phyloP scores from a whole-genome alignment of 768 basidiomycete species.

The Termitomyces sp. region DNA sequence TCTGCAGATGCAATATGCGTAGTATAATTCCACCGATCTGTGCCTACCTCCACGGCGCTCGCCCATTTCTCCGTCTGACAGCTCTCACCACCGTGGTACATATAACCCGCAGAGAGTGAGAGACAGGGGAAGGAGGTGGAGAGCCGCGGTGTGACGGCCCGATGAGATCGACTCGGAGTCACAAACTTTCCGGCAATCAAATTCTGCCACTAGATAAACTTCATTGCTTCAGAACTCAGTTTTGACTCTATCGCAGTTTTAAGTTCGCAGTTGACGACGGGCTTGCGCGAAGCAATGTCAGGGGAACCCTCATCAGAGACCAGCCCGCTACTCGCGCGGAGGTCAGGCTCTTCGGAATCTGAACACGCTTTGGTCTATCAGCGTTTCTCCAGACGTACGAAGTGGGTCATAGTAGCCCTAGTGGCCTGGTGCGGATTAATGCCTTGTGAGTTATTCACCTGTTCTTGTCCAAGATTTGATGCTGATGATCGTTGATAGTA shows the following conservation, averaged over 20 bases:
- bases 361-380: slow-evolving; percentile 45
- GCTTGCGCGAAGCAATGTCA: neutral
- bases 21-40: too few relatives aligned
- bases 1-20: too few relatives aligned
- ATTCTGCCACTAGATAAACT: neutral
- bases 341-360: neutral
- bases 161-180: too few relatives aligned
- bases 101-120: too few relatives aligned
- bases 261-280: neutral
- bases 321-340: slow-evolving; percentile 29
- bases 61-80: too few relatives aligned
- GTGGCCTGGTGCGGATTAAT: slow-evolving; percentile 63
- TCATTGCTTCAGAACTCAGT: too few relatives aligned
- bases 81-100: too few relatives aligned
- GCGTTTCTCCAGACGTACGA: slow-evolving; percentile 53
- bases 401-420: slow-evolving; percentile 53
- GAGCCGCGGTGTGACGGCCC: too few relatives aligned
- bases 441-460: slow-evolving; percentile 42
- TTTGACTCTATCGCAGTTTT: too few relatives aligned
- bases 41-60: too few relatives aligned
- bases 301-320: slow-evolving; percentile 24
- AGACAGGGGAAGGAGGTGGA: too few relatives aligned
- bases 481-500: slow-evolving; percentile 37
- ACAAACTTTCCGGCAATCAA: neutral
- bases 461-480: neutral